Percentiles rank a stretch among this genome's conserved stretches.
These are phyloP conservation scores for Phytophthora nicotianae DNA, from an alignment of 352 stramenopile genomes.

Conservation along the genomic window DNA sequence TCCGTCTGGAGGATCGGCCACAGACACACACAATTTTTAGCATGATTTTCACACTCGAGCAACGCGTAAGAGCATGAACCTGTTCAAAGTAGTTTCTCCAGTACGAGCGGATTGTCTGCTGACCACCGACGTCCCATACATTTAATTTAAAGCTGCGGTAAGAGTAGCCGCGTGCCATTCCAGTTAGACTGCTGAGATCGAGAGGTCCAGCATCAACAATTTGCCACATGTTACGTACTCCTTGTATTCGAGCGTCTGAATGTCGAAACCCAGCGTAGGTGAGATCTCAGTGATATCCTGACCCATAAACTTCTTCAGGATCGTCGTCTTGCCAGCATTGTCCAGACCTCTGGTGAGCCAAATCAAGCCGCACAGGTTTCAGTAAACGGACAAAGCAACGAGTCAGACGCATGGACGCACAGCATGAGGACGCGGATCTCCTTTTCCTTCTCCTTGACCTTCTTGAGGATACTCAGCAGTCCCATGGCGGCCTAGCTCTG, in stretches of 20 bases:
- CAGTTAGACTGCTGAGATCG: constrained; percentile 1
- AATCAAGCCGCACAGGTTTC: constrained; percentile 3
- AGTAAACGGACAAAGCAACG: constrained; percentile 4
- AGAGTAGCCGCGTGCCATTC: neutral
- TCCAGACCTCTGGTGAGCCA: constrained; percentile 91
- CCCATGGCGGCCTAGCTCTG: constrained; percentile 60
- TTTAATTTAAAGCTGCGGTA: constrained; percentile 95
- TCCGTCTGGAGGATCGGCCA: constrained; percentile 85
- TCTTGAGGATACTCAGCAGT: constrained; percentile 94
- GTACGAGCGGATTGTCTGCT: constrained; percentile 99
- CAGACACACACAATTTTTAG: constrained; percentile 1
- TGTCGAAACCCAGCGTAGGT: constrained; percentile 99
- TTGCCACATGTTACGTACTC: constrained; percentile 47
- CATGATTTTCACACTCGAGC: neutral
- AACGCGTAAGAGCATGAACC: constrained; percentile 11
- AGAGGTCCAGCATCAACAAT: neutral
- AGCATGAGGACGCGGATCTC: constrained; percentile 99
- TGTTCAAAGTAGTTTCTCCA: constrained; percentile 99
- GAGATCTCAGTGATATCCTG: constrained; percentile 97
- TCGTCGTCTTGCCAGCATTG: constrained; percentile 99
- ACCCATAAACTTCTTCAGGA: constrained; percentile 97
- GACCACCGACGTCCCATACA: constrained; percentile 98
- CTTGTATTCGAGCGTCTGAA: constrained; percentile 98
- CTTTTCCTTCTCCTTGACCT: constrained; percentile 99
- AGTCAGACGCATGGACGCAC: constrained; percentile 38